Base-by-base conservation (phyloP, 129 eudicot species). In the Chrysanthemum lavandulifolium region DNA sequence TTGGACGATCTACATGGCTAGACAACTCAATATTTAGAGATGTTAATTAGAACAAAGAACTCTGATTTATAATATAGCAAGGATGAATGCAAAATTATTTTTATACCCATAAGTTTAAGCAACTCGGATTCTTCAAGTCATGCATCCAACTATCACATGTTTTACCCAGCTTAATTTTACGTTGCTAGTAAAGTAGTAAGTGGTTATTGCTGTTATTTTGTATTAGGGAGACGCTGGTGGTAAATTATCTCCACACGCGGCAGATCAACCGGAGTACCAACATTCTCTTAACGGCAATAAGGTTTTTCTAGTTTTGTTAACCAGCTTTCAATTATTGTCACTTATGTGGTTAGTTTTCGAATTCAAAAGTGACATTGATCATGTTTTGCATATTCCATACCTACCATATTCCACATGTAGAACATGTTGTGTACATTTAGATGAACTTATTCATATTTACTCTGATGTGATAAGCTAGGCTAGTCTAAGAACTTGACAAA, bases 221-320 rank as follows among this genome's bases (percentile, higher is more conserved):
- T 72, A 69, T 13, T 15, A 82, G 89, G 86, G 72, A 64, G 79
- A 79, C 15, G 80, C 75, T 23, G 66, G 60, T 61, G 65, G 71
- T 47, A 66, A 65, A 13, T 77, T 76, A 14, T 76, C 86, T 78
- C 82, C 81, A 3, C 67, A 75, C 1, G 71, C 13, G 61, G 72
- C 55, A 25, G 36, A 65, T 18, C 85, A 74, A 36, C 73, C 67
- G 29, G 78, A 65, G 59, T 16, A 73, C 19, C 65, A 50, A 15
- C 54, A 56, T 66, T 58, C 76, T 69, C 82, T 81, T 54, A 74
- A 68, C 51, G 85, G 83, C 70, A 84, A 84, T 27, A 84, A 87
- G 92, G 92, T 87, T 54, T 27, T 52, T 15, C 13, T 49, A n/a
- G 29, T 57, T 65, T 64, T 15, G 2, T 74, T 45, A 59, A 67